Base-by-base conservation (phyloP, 352 stramenopile genomes). In the Pythium insidiosum region DNA sequence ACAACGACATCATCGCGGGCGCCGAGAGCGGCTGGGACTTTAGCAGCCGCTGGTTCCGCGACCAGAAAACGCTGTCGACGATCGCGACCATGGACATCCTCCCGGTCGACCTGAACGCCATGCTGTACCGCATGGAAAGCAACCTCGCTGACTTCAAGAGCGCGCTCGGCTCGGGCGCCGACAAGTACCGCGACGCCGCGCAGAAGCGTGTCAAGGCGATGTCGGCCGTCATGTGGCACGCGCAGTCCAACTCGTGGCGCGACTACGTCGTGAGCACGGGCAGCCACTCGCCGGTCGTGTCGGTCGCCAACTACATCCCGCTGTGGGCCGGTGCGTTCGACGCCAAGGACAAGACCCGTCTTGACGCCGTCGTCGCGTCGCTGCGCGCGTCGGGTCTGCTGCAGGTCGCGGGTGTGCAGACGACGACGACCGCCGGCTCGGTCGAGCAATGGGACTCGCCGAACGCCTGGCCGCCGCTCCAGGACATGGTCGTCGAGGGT, bases 11-110 rank as follows among this genome's bases (percentile, higher is more conserved):
- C 18, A 55, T 57, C 10, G 48, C 51, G 1, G 69, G 41, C 1
- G 69, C 69, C 15, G 69, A 79, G 49, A 70, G 50, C n/a, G 69
- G 69, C 10, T 82, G 69, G 69, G 69, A 82, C 43, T 82, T 79
- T 38, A 68, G 48, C 31, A 71, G 48, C 36, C 54, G 69, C 19
- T 82, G 69, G 69, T 58, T 79, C 15, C 19, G 26, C 7, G 44
- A 65, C 16, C 25, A 49, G 25, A 24, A 48, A 23, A 63, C 35
- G 1, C 31, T 68, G 11, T 33, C 52, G 22, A 59, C 24, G 15
- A 66, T 67, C 5, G 41, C 41, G 6, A 73, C 62, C 2, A 33
- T 25, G 5, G 29, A 51, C 12, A 39, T 83, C 22, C 31, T 78
- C 4, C 66, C 70, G 0, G 62, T 71, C 2, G 70, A 83, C 29